These are phyloP conservation scores for Nissolia schottii DNA, from an alignment of 306 rosid species.

Conservation along the genomic window DNA sequence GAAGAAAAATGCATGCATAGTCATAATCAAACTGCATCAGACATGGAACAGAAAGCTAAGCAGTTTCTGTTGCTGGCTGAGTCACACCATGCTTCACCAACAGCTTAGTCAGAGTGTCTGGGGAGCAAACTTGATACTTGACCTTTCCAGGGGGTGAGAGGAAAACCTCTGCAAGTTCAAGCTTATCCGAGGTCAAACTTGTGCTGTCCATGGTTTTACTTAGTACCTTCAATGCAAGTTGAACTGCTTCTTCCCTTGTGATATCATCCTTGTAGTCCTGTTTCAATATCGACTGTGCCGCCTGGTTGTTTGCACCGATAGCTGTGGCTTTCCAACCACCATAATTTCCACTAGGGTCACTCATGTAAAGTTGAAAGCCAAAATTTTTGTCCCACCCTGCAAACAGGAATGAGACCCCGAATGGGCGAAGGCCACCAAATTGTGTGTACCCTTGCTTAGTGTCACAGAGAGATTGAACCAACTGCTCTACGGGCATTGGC, in stretches of 20 bases:
- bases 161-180: constrained; percentile 49
- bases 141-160: constrained; percentile 44
- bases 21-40: neutral
- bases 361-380: constrained; percentile 52
- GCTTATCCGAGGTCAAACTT: constrained; percentile 47
- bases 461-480: constrained; percentile 52
- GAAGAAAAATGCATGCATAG: constrained; percentile 7
- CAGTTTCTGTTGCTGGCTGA: constrained; percentile 43
- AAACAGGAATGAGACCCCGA: constrained; percentile 48
- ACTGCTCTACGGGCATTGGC: constrained; percentile 53
- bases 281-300: constrained; percentile 50
- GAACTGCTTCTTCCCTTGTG: constrained; percentile 51
- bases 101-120: constrained; percentile 41
- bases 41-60: constrained; percentile 28
- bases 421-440: constrained; percentile 48
- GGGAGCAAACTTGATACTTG: constrained; percentile 47
- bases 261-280: constrained; percentile 54
- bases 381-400: constrained; percentile 54
- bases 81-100: constrained; percentile 48
- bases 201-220: constrained; percentile 56
- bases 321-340: constrained; percentile 61
- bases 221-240: constrained; percentile 45
- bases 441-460: constrained; percentile 54
- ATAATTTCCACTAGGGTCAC: constrained; percentile 51
- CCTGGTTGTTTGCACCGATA: constrained; percentile 51